Percentiles rank a stretch among this genome's conserved stretches.
These are phyloP conservation scores for Colletotrichum agaves DNA, from an alignment of 2,329 filamentous ascomycete species.

Conservation along the genomic window DNA sequence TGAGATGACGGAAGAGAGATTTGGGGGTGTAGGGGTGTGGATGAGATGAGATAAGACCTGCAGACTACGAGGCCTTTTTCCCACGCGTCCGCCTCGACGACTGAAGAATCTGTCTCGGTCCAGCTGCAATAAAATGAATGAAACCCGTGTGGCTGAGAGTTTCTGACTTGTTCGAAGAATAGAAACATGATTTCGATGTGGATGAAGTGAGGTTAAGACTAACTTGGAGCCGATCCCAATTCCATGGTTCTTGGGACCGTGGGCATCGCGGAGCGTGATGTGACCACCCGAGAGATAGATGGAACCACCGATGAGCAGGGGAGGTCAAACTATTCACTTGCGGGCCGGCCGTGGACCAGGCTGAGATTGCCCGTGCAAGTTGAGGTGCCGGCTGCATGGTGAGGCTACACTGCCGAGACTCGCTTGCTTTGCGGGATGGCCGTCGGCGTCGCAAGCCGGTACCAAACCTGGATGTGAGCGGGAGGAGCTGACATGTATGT, in stretches of 20 bases:
- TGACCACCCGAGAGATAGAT: background rate
- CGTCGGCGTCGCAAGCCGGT: background rate
- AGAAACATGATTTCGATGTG: background rate
- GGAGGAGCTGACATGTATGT: conserved; percentile 15
- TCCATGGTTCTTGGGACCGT: background rate
- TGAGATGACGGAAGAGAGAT: conserved; percentile 33
- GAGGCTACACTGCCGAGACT: conserved; percentile 2
- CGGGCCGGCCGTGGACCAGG: background rate
- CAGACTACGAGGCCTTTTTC: background rate
- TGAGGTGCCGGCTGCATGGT: conserved; percentile 6
- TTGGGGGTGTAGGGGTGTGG: background rate
- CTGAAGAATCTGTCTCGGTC: background rate
- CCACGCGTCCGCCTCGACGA: background rate
- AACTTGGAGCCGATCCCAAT: conserved; percentile 11
- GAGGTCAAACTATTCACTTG: background rate
- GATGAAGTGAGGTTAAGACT: conserved; percentile 12
- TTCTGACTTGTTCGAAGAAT: background rate
- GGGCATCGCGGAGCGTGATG: background rate
- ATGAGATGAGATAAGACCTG: background rate
- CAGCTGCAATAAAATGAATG: background rate
- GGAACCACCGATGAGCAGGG: background rate
- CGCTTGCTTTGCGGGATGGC: background rate
- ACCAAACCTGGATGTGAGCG: background rate
- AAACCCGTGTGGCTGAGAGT: background rate
- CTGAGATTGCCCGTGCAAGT: background rate